Evolutionary conservation across 257 asterid genomes (phyloP).

Genomic region (Plantago ovata): DNA sequence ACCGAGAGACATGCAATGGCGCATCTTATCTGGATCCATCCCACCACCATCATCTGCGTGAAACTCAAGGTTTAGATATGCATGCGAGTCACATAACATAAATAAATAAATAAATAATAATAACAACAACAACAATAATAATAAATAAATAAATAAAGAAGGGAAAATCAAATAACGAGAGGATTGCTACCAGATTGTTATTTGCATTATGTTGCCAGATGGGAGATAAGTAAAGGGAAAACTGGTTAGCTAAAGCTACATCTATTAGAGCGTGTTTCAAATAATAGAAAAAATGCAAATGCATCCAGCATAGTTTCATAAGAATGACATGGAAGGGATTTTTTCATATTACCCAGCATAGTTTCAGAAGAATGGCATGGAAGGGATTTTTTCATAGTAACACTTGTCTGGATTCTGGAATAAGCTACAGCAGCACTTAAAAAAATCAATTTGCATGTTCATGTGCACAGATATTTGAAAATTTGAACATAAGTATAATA

Average conservation of each 20-base stretch:
- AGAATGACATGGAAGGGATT: not conserved
- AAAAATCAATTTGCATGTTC: not conserved
- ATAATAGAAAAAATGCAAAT: too few relatives aligned
- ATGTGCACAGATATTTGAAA: not conserved
- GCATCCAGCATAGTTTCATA: too few relatives aligned
- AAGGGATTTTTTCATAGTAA: not conserved
- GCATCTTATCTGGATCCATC: constrained; percentile 88
- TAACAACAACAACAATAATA: too few relatives aligned
- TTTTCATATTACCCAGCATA: too few relatives aligned
- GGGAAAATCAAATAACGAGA: not conserved
- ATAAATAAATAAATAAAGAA: too few relatives aligned
- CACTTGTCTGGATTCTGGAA: not conserved
- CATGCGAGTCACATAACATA: constrained; percentile 10
- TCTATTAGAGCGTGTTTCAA: too few relatives aligned
- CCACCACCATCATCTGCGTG: constrained; percentile 90
- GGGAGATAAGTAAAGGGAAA: too few relatives aligned
- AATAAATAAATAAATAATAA: too few relatives aligned
- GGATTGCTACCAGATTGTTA: too few relatives aligned
- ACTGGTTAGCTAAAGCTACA: too few relatives aligned
- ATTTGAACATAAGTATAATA: too few relatives aligned
- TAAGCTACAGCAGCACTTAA: not conserved
- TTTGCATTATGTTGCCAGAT: too few relatives aligned
- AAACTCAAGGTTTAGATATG: constrained; percentile 12
- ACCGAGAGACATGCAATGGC: constrained; percentile 97
- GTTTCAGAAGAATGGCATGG: not conserved